Evolutionary conservation across 768 basidiomycete genomes (phyloP), one percentile per base, ranked within the genome.

Genomic region (Mycena albidolilacea): DNA sequence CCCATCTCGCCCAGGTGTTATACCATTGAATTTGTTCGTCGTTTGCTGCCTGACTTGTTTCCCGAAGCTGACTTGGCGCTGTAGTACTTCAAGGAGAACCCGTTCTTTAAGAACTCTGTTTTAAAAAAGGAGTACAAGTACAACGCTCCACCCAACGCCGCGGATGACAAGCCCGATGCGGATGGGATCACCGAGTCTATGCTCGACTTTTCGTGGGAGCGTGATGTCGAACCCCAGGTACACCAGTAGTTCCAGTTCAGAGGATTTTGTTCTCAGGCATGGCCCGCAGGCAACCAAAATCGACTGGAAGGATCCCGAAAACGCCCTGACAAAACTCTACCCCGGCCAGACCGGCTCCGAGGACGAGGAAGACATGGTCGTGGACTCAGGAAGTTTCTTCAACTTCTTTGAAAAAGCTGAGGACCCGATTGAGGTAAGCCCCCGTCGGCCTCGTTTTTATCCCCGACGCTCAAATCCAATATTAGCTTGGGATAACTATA

Each of bases 81-180:
- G 61, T 55, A 96, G 95, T 79, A 93, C 79, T 96, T 96, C 87
- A 94, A 93, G 81, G 88, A 95, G 79, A 96, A 96, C 84, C 93
- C 93, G 23, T 94, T 90, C 84, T 96, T 96, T 85, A 84, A 85
- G 23, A 90, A 96, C 81, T 84, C 84, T 58, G 88, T 95, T 48
- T 81, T 96, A 79, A 94, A 90, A 82, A 96, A 96, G 84, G 93
- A 93, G 80, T 96, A 90, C 87, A 93, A 92, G 80, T 93, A 90
- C 79, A 81, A 87, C 14, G 86, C 90, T 23, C 87, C 90, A 4
- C 84, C 89, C 50, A 84, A 84, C 30, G 86, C 88, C 64, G 84
- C 86, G 37, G 80, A 83, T 44, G 91, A 94, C 63, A 86, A 84
- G 79, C 85, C 92, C 1, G 93, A 93, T 79, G 90, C 84, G 76